Evolutionary conservation across 75 land plant genomes (phyloP), one percentile per base, ranked within the genome.

Genomic region (Chamaecyparis obtusa): DNA sequence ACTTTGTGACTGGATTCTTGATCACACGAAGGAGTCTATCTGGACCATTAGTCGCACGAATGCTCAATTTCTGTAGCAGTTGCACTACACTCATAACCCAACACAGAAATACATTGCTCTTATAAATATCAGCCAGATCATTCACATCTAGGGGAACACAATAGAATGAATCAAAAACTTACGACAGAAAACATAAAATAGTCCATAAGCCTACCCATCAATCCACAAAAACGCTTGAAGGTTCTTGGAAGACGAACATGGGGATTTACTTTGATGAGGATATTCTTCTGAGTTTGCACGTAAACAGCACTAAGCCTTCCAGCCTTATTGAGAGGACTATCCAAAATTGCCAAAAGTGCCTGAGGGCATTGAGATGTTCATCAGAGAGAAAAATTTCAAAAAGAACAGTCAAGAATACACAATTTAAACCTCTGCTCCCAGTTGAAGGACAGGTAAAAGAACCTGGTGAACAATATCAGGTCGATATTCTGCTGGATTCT

Each of bases 171-270:
- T 56, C 49, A 64, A 46, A 64, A 77, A 77, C 39, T 41, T 43
- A 17, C 10, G 21, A 4, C 19, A 39, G 57, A 46, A 71, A 35
- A 35, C 43, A 36, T 19, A 32, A 76, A 49, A 27, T 32, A 89
- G 44, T 79, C 0, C 3, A 21, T 16, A 81, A 74, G 88, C 97
- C 86, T 90, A 97, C 99, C 92, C 98, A 98, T 98, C 76, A 98
- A 87, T 43, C 98, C 98, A 91, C 92, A 87, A 86, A 98, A 98
- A 0, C 99, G 93, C 89, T 94, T 95, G 55, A 91, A 93, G 57
- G 99, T 98, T 87, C 99, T 91, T 46, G 99, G 99, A 57, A 98
- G 87, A 46, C 99, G 98, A 85, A 95, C 96, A 87, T 95, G 93
- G 19, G 99, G 98, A 77, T 95, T 98, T 51, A 98, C 92, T 90